A percentile compares a stretch with the other conserved stretches of the same genome.
Conservation (phyloP, 75 land plant genomes). For the Pinus taeda region DNA sequence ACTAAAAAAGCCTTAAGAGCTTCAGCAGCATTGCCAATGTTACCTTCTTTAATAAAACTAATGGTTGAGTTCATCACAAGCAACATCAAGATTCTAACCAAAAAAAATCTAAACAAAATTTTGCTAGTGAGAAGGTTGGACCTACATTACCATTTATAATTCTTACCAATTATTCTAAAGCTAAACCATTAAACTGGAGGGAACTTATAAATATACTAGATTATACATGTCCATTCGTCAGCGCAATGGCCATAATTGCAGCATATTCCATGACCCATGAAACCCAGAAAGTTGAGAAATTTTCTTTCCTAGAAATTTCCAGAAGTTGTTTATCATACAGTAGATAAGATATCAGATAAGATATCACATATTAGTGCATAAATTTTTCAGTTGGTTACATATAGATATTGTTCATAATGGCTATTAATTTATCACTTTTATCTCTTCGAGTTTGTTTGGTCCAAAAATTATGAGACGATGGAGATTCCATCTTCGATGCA, state of each 20-base stretch:
- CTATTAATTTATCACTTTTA: slow-evolving; percentile 11
- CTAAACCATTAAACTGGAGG: too few species aligned
- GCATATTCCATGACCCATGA: slow-evolving; percentile 31
- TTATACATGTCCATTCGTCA: slow-evolving; percentile 19
- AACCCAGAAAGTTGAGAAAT: slow-evolving; percentile 18
- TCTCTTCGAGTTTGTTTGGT: slow-evolving; percentile 73
- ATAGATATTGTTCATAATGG: too few species aligned
- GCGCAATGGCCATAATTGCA: slow-evolving; percentile 21
- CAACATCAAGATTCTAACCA: slow-evolving; percentile 49
- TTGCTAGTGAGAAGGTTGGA: slow-evolving; percentile 32
- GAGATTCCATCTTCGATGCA: slow-evolving; percentile 58
- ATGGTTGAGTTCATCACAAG: slow-evolving; percentile 66
- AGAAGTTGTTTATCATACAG: background rate
- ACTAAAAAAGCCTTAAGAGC: slow-evolving; percentile 66
- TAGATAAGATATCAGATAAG: too few species aligned
- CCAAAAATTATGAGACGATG: slow-evolving; percentile 58
- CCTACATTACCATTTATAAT: slow-evolving; percentile 9
- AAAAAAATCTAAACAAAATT: slow-evolving; percentile 23
- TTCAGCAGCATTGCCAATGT: slow-evolving; percentile 64
- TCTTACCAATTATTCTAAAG: background rate
- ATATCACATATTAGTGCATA: too few species aligned
- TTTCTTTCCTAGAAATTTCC: slow-evolving; percentile 16
- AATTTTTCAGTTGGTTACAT: too few species aligned
- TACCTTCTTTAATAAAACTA: slow-evolving; percentile 59
- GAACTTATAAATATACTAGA: background rate